Evolutionary conservation across 2,329 filamentous ascomycete genomes (phyloP).

Genomic region (Penicillium sp.): DNA sequence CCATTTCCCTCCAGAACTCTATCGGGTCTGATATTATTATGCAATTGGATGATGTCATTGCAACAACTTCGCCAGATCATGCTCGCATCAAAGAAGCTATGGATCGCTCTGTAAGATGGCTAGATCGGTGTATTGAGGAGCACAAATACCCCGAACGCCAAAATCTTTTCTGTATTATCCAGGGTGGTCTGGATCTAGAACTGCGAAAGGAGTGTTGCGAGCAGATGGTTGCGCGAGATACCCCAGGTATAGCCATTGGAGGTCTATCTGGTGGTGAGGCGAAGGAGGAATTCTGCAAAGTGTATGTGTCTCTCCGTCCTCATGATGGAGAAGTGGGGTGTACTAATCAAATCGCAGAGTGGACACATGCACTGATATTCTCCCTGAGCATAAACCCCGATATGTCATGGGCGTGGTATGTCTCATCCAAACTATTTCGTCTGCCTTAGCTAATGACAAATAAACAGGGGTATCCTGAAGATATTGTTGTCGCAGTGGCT

Average conservation of each 20-base stretch:
- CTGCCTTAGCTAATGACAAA: neutral
- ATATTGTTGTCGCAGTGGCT: constrained; percentile 88
- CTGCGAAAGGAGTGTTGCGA: constrained; percentile 79
- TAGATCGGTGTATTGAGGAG: constrained; percentile 89
- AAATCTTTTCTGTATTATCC: constrained; percentile 98
- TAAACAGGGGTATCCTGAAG: constrained; percentile 80
- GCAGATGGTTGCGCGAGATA: constrained; percentile 86
- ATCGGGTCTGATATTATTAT: constrained; percentile 99
- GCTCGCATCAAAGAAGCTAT: constrained; percentile 90
- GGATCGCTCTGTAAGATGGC: constrained; percentile 90
- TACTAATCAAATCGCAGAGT: constrained; percentile 51
- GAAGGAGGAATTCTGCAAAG: constrained; percentile 86
- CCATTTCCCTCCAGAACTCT: constrained; percentile 90
- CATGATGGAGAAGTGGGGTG: neutral
- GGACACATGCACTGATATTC: constrained; percentile 74
- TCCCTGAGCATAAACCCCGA: constrained; percentile 89
- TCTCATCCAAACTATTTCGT: neutral
- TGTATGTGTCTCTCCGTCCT: constrained; percentile 44
- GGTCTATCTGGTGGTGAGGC: constrained; percentile 93
- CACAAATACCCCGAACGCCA: constrained; percentile 80
- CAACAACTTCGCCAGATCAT: constrained; percentile 87
- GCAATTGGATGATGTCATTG: constrained; percentile 98
- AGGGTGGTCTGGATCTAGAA: constrained; percentile 86
- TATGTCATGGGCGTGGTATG: constrained; percentile 94
- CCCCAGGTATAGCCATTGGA: constrained; percentile 94